phyloP scores from a whole-genome alignment of 1,284 basidiomycete species.

The Microbotryum silenes-acaulis region DNA sequence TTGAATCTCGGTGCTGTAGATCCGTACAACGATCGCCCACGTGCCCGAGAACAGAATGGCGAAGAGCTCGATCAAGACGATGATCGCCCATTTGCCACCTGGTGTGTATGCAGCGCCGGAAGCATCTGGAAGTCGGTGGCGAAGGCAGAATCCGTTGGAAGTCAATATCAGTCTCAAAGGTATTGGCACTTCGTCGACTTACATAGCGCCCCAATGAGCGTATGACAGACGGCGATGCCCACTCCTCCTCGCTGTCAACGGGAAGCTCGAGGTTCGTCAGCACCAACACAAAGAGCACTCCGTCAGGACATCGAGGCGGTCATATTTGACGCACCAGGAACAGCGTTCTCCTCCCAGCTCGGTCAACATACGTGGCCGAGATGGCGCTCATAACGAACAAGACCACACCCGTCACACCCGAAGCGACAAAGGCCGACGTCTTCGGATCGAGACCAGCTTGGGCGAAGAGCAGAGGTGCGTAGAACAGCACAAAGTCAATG shows the following conservation, averaged over 20 bases:
- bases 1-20: slow-evolving; percentile 45
- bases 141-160: too few relatives aligned
- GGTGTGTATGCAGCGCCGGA: slow-evolving; percentile 34
- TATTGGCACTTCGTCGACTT: too few relatives aligned
- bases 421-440: slow-evolving; percentile 50
- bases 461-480: slow-evolving; percentile 37
- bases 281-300: neutral
- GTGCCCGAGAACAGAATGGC: slow-evolving; percentile 6
- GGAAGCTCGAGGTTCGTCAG: neutral
- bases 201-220: too few relatives aligned
- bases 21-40: slow-evolving; percentile 35
- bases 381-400: too few relatives aligned
- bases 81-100: slow-evolving; percentile 45
- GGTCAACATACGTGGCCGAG: too few relatives aligned
- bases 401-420: slow-evolving; percentile 48
- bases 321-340: slow-evolving; percentile 41
- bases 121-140: slow-evolving; percentile 9
- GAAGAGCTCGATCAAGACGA: slow-evolving; percentile 46
- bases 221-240: neutral
- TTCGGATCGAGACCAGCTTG: slow-evolving; percentile 41
- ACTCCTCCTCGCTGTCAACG: neutral
- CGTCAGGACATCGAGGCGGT: neutral
- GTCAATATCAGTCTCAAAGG: too few relatives aligned
- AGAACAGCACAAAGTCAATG: slow-evolving; percentile 37
- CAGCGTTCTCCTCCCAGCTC: too few relatives aligned